phyloP scores from a whole-genome alignment of 257 asterid genomes.

The Linaria vulgaris region DNA sequence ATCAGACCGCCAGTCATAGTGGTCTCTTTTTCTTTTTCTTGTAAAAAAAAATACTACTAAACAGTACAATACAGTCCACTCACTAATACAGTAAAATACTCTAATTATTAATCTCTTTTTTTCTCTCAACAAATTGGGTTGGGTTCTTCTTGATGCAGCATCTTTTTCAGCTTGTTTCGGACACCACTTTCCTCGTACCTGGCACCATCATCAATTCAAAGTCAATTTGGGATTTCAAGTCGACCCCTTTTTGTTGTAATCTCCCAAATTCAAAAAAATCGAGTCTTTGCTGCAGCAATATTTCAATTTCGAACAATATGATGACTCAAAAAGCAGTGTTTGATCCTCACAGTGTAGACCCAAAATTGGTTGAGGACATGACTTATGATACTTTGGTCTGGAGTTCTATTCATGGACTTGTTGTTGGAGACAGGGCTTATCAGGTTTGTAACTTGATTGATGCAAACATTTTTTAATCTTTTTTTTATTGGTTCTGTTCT shows the following conservation, averaged over 20 bases:
- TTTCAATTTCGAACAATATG: constrained; percentile 36
- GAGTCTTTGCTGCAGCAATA: too few species aligned
- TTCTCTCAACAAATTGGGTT: too few species aligned
- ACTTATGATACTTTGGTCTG: constrained; percentile 83
- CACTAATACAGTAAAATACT: too few species aligned
- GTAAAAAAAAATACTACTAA: too few species aligned
- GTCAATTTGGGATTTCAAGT: too few species aligned
- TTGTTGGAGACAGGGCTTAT: constrained; percentile 80
- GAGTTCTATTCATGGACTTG: constrained; percentile 86
- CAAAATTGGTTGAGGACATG: constrained; percentile 57
- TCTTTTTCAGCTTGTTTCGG: neutral
- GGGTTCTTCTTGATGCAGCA: neutral
- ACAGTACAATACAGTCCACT: too few species aligned
- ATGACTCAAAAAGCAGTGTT: constrained; percentile 34
- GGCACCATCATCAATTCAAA: constrained; percentile 8
- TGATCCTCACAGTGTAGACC: constrained; percentile 64
- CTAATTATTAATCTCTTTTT: too few species aligned
- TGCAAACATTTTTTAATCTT: neutral
- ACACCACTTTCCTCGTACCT: neutral
- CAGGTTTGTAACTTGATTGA: constrained; percentile 52
- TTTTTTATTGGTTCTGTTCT: too few species aligned
- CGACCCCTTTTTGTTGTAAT: constrained; percentile 3
- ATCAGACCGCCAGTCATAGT: too few species aligned
- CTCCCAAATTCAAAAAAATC: constrained; percentile 22
- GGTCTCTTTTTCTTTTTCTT: too few species aligned